Base-by-base conservation (phyloP, 2,329 filamentous ascomycete genomes). In the Teratosphaeria epicoccoides region DNA sequence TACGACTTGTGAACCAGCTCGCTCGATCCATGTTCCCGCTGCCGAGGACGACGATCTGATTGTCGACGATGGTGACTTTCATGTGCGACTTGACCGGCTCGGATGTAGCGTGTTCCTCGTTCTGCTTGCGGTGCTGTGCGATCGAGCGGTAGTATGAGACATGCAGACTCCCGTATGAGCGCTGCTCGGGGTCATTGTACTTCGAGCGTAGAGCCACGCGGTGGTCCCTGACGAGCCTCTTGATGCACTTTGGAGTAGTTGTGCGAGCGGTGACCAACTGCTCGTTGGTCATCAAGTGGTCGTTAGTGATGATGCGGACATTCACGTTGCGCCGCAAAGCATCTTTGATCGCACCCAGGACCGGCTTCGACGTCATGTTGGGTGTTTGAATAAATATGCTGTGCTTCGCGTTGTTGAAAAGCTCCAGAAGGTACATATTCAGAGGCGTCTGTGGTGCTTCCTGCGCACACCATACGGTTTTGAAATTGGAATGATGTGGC, bases 1-100 rank as follows among this genome's bases (percentile, higher is more conserved):
- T 88, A 68, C 93, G 88, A 66, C 85, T 90, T 4, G 88, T 93
- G 68, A 81, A 90, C 85, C 86, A 93, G 64, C 85, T 90, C 6
- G 88, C 87, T 1, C 87, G 78, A 68, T 94, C 88, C 76, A 90
- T 81, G 64, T 94, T 94, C 1, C 87, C 87, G 17, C 85, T 90
- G 0, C 88, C 88, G 2, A 93, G 70, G 0, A 93, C 74, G 1
- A 83, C 73, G 20, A 82, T 80, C 55, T 81, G 73, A 1, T 74
- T 74, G 64, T 94, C 88, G 2, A 91, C 78, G 50, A 89, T 75
- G 0, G 81, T 84, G 63, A 89, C 76, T 67, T 94, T 94, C 52
- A 91, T 72, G 68, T 94, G 88, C 4, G 82, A 83, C 49, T 88
- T 82, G 2, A 85, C 80, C 0, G 86, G 85, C 61, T 87, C 61